Evolutionary conservation across 441 rosid genomes (phyloP).

Genomic region (Euphorbia celastroides): DNA sequence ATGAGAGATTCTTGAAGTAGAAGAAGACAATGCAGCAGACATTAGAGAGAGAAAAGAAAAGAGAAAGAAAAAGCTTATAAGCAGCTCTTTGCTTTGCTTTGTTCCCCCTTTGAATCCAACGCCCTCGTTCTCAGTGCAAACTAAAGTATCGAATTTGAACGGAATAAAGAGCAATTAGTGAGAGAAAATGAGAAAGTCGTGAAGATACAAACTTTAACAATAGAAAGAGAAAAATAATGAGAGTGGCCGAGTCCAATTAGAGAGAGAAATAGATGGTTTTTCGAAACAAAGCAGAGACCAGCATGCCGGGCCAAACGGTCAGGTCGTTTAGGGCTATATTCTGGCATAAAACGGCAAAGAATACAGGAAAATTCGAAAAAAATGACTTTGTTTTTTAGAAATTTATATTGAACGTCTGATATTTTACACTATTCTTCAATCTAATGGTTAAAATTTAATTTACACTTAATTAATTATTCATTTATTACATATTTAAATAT

Average conservation of each 20-base stretch:
- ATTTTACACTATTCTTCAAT: too few species aligned
- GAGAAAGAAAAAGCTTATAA: conserved; percentile 19
- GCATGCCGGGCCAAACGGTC: conserved; percentile 20
- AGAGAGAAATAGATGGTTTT: too few species aligned
- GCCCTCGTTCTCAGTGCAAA: conserved; percentile 72
- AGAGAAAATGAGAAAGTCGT: conserved; percentile 16
- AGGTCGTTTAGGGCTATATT: conserved; percentile 26
- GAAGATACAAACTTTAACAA: conserved; percentile 2
- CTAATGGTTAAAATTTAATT: too few species aligned
- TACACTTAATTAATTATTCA: too few species aligned
- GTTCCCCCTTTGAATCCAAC: conserved; percentile 31
- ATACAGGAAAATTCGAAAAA: too few species aligned
- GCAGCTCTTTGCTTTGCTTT: conserved; percentile 31
- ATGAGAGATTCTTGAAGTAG: conserved; percentile 60
- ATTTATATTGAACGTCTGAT: too few species aligned
- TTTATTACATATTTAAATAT: too few species aligned
- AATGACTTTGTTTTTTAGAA: too few species aligned
- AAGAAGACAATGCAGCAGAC: conserved; percentile 74
- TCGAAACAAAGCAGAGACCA: too few species aligned
- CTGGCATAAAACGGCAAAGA: conserved; percentile 27
- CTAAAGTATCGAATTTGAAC: conserved; percentile 63
- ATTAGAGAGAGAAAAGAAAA: too few species aligned
- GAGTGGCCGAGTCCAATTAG: conserved; percentile 23
- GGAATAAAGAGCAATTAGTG: conserved; percentile 57
- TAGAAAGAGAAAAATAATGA: conserved; percentile 7